A percentile compares a stretch with the other conserved stretches of the same genome.
Conservation (phyloP, 352 stramenopile genomes). For the Pythium aristosporum region DNA sequence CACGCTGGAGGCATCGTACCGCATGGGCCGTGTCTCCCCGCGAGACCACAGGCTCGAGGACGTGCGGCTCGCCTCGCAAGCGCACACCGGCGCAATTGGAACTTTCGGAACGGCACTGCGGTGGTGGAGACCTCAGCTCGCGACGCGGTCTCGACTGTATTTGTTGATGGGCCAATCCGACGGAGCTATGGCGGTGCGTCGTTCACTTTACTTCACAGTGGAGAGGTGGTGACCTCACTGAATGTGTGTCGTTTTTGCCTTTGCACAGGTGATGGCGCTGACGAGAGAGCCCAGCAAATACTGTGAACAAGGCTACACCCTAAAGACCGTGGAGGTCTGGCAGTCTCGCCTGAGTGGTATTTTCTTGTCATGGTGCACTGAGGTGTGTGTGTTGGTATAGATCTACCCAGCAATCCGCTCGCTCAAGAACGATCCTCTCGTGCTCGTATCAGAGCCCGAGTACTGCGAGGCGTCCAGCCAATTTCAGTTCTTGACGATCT, state of each 20-base stretch:
- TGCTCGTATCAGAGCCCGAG: constrained; percentile 2
- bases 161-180: constrained; percentile 19
- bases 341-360: not conserved
- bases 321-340: constrained; percentile 6
- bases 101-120: constrained; percentile 3
- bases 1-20: constrained; percentile 24
- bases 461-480: not conserved
- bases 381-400: not conserved
- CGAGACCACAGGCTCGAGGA: constrained; percentile 31
- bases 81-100: not conserved
- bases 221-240: not conserved
- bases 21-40: constrained; percentile 28
- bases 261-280: constrained; percentile 4
- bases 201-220: not conserved
- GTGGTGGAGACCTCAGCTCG: constrained; percentile 11
- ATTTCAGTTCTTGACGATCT: not conserved
- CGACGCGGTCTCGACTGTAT: not conserved
- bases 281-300: not conserved
- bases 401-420: constrained; percentile 19
- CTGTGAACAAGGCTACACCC: not conserved
- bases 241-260: not conserved
- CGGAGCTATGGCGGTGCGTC: constrained; percentile 13
- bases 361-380: not conserved
- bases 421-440: constrained; percentile 15
- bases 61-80: constrained; percentile 31